Conservation (phyloP, 75 land plant species). For the Chamaecyparis obtusa region DNA sequence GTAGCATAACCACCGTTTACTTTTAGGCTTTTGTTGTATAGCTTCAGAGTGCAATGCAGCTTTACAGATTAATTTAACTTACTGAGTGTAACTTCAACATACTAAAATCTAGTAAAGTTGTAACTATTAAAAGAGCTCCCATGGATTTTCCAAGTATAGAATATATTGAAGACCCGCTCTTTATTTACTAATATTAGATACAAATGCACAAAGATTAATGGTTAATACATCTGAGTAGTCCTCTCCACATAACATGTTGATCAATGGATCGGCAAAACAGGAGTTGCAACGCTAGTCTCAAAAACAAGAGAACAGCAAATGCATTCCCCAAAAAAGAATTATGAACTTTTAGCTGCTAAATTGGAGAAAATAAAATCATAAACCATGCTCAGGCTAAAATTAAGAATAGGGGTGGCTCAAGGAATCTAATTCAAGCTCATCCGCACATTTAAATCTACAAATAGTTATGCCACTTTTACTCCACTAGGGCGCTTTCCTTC, state of each 20-base stretch:
- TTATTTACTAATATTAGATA: slow-evolving; percentile 12
- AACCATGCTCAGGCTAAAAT: background rate
- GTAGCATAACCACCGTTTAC: background rate
- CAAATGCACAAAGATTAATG: slow-evolving; percentile 6
- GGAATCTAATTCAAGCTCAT: background rate
- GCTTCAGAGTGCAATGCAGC: background rate
- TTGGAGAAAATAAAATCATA: background rate
- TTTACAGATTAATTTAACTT: background rate
- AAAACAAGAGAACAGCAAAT: slow-evolving; percentile 6
- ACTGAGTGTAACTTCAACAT: background rate
- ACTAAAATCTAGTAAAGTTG: background rate
- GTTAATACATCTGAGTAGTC: slow-evolving; percentile 13
- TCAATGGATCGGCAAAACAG: slow-evolving; percentile 11
- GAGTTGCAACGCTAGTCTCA: slow-evolving; percentile 6
- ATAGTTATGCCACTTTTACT: slow-evolving; percentile 32
- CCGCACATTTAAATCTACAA: background rate
- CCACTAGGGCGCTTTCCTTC: slow-evolving; percentile 75
- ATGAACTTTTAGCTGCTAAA: background rate
- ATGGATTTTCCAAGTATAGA: slow-evolving; percentile 6
- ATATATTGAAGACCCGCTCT: slow-evolving; percentile 1
- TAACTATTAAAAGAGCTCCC: background rate
- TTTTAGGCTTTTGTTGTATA: background rate
- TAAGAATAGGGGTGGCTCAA: background rate
- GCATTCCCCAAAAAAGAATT: slow-evolving; percentile 8
- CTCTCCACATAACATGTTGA: background rate